phyloP scores from a whole-genome alignment of 2,329 filamentous ascomycete genomes.

The Teratosphaeria nubilosa region DNA sequence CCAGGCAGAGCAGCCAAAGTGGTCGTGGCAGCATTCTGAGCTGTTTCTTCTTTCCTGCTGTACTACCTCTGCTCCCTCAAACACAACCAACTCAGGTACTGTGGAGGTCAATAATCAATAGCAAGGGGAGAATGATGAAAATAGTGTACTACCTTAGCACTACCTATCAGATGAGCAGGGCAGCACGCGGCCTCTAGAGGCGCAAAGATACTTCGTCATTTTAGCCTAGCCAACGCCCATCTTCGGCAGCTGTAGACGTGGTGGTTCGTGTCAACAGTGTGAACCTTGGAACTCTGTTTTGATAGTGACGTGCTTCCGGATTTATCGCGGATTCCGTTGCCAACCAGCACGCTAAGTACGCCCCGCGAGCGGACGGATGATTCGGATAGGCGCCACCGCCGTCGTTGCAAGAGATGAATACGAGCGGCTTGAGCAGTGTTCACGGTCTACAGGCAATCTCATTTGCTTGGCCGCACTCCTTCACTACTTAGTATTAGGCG shows the following conservation, averaged over 20 bases:
- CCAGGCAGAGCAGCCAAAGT: slow-evolving; percentile 25
- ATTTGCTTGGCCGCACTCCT: background rate
- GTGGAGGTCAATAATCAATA: background rate
- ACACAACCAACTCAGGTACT: background rate
- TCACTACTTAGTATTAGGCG: background rate
- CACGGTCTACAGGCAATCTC: background rate
- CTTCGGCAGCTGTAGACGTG: background rate
- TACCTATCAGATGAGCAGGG: background rate
- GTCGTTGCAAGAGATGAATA: background rate
- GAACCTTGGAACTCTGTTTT: background rate
- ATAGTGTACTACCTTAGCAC: background rate
- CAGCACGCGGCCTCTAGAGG: background rate
- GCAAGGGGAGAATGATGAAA: background rate
- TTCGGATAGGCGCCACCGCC: background rate
- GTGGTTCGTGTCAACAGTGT: background rate
- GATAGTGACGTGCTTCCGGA: background rate
- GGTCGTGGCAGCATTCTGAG: slow-evolving; percentile 18
- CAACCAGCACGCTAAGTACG: background rate
- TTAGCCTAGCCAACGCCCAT: background rate
- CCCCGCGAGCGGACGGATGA: background rate
- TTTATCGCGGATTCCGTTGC: background rate
- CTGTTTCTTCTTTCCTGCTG: background rate
- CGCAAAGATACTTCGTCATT: background rate
- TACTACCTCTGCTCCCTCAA: background rate
- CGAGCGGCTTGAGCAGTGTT: background rate